These are phyloP conservation scores for Mrakia frigida DNA, from an alignment of 768 basidiomycete genomes.

Conservation along the genomic window DNA sequence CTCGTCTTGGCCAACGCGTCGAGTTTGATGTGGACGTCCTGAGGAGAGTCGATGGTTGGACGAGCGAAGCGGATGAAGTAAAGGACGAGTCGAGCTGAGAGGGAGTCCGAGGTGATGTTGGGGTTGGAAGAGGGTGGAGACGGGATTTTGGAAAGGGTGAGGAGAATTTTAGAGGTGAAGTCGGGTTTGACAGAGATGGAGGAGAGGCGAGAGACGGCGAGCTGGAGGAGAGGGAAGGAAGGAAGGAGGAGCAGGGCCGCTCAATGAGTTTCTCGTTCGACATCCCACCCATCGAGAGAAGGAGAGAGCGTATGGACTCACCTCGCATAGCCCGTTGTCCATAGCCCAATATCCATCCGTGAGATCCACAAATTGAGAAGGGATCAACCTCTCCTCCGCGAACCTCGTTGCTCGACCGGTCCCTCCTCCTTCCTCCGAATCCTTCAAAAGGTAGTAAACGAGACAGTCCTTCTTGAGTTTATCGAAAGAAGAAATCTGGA, in stretches of 20 bases:
- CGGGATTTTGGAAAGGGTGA: slow-evolving; percentile 51
- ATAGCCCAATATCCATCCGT: slow-evolving; percentile 83
- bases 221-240: slow-evolving; percentile 45
- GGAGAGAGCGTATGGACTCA: slow-evolving; percentile 46
- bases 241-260: background rate
- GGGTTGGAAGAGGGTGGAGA: slow-evolving; percentile 52
- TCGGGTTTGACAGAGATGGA: slow-evolving; percentile 71
- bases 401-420: slow-evolving; percentile 58
- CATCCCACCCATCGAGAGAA: background rate
- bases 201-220: slow-evolving; percentile 65
- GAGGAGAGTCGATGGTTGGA: slow-evolving; percentile 62
- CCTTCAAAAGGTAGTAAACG: slow-evolving; percentile 73
- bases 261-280: background rate
- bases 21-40: slow-evolving; percentile 65
- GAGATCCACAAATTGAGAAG: slow-evolving; percentile 67
- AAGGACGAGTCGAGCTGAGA: slow-evolving; percentile 57
- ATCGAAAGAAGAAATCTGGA: slow-evolving; percentile 63
- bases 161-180: slow-evolving; percentile 70
- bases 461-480: slow-evolving; percentile 72
- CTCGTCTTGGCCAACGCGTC: slow-evolving; percentile 62
- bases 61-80: slow-evolving; percentile 71
- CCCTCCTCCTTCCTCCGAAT: slow-evolving; percentile 41
- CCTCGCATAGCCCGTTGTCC: slow-evolving; percentile 62
- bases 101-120: slow-evolving; percentile 41
- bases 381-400: slow-evolving; percentile 56